Evolutionary conservation across 73 alveolate species (phyloP).

Genomic region (Paraurostyla sp.): DNA sequence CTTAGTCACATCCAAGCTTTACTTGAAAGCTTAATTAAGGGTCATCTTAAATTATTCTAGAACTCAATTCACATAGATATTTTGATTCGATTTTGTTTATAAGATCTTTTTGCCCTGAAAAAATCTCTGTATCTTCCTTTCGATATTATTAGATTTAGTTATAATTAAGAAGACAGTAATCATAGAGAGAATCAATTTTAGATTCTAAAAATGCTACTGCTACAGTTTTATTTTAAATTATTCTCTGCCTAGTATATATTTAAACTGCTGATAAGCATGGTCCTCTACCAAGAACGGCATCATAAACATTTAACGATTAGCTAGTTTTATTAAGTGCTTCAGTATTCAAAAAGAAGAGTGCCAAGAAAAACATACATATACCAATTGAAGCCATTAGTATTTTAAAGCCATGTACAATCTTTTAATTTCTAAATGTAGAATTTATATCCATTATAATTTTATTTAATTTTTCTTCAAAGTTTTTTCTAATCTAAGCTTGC

Average conservation of each 20-base stretch:
- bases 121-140: not conserved
- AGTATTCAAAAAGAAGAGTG: not conserved
- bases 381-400: not conserved
- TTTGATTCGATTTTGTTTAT: not conserved
- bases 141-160: not conserved
- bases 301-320: not conserved
- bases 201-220: not conserved
- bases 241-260: not conserved
- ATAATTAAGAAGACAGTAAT: not conserved
- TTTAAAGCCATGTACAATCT: not conserved
- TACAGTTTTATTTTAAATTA: not conserved
- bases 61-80: not conserved
- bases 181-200: not conserved
- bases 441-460: not conserved
- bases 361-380: conserved; percentile 11
- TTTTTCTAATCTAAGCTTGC: not conserved
- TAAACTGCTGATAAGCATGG: conserved; percentile 16
- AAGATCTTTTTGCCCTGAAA: not conserved
- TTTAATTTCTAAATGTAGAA: not conserved
- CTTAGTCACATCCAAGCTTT: not conserved
- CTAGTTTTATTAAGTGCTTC: not conserved
- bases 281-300: not conserved
- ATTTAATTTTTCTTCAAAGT: not conserved
- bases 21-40: not conserved
- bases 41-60: not conserved